Evolutionary conservation across 2,329 filamentous ascomycete genomes (phyloP).

Genomic region (Fusarium protoensiforme): DNA sequence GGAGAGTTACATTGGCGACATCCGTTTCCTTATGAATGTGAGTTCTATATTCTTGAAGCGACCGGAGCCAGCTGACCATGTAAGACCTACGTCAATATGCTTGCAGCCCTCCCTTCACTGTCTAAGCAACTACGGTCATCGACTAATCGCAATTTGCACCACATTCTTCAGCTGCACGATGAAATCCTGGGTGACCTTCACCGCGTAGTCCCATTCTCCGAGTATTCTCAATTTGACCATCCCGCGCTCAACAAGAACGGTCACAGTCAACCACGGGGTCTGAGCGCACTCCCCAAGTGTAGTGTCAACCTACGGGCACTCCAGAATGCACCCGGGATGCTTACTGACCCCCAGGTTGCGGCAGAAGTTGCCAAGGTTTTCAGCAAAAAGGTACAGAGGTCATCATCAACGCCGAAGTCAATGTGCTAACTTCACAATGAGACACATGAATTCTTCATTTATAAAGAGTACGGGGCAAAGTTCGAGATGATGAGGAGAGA

Average conservation of each 20-base stretch:
- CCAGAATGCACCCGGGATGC: slow-evolving; percentile 61
- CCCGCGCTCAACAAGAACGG: slow-evolving; percentile 22
- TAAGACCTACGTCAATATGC: slow-evolving; percentile 79
- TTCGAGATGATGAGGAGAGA: slow-evolving; percentile 89
- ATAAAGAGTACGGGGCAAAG: slow-evolving; percentile 92
- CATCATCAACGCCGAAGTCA: background rate
- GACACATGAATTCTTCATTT: slow-evolving; percentile 85
- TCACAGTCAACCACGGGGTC: slow-evolving; percentile 61
- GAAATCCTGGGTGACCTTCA: slow-evolving; percentile 82
- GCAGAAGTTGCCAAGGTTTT: slow-evolving; percentile 72
- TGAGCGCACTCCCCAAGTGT: slow-evolving; percentile 59
- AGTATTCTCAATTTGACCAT: slow-evolving; percentile 61
- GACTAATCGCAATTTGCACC: slow-evolving; percentile 81
- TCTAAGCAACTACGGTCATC: slow-evolving; percentile 74
- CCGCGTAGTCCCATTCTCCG: slow-evolving; percentile 74
- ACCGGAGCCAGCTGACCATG: slow-evolving; percentile 28
- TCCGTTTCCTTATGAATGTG: slow-evolving; percentile 89
- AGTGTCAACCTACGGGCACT: slow-evolving; percentile 54
- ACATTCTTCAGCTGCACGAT: slow-evolving; percentile 86
- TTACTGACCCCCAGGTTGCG: slow-evolving; percentile 68
- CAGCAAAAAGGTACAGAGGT: slow-evolving; percentile 62
- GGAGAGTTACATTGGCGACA: slow-evolving; percentile 86
- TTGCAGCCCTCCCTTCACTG: slow-evolving; percentile 76
- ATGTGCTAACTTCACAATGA: slow-evolving; percentile 49
- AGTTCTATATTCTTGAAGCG: slow-evolving; percentile 41